Percentiles rank a stretch among this genome's conserved stretches.
Conservation (phyloP, 1,284 basidiomycete genomes). For the Cutaneotrichosporon spelunceum region DNA sequence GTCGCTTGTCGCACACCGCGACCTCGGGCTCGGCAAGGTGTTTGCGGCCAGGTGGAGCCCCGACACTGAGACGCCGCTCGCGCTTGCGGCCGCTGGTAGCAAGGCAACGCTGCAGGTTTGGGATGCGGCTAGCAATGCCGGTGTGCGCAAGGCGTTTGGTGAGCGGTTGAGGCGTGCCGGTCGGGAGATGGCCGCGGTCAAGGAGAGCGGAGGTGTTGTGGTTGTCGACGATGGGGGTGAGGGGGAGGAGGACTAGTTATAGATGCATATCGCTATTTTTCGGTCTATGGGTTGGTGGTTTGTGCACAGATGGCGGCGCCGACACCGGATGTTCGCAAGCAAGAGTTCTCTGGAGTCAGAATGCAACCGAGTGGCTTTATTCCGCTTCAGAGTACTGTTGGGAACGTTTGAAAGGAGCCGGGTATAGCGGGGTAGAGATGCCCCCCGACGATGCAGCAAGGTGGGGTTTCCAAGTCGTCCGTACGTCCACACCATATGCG, state of each 20-base stretch:
- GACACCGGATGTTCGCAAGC: too few species aligned
- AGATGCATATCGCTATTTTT: conserved; percentile 1
- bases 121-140: conserved; percentile 77
- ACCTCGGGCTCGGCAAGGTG: conserved; percentile 95
- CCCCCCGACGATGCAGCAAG: too few species aligned
- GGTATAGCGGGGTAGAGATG: too few species aligned
- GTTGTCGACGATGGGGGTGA: conserved; percentile 64
- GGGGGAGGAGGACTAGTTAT: conserved; percentile 63
- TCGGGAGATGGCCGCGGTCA: conserved; percentile 59
- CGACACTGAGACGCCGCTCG: conserved; percentile 75
- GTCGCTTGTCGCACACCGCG: conserved; percentile 80
- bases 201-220: conserved; percentile 62
- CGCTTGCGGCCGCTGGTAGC: conserved; percentile 88
- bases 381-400: too few species aligned
- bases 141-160: conserved; percentile 73
- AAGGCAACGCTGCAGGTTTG: conserved; percentile 91
- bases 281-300: neutral
- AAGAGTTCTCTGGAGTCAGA: too few species aligned
- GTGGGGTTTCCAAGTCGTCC: too few species aligned
- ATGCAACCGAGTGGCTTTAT: too few species aligned
- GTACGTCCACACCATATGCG: too few species aligned
- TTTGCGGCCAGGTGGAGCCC: conserved; percentile 89
- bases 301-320: too few species aligned
- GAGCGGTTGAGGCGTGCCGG: conserved; percentile 69
- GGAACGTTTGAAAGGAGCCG: too few species aligned